These are phyloP conservation scores for Auxenochlorella protothecoides DNA, from an alignment of 139 green algal genomes.

Conservation along the genomic window DNA sequence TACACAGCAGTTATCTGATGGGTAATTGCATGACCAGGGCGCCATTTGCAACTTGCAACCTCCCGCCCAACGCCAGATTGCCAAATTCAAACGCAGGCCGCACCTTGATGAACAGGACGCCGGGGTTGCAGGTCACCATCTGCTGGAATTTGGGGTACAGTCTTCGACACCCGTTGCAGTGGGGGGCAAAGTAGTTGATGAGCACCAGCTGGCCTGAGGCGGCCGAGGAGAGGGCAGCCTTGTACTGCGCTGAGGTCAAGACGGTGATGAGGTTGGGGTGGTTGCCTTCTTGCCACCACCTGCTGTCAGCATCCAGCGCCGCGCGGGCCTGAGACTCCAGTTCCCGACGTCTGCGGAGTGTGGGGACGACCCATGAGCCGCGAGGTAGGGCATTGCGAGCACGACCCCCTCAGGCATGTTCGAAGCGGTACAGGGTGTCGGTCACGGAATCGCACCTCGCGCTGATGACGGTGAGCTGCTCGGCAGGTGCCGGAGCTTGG, in stretches of 20 bases:
- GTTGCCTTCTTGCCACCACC: constrained; percentile 3
- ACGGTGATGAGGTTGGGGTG: constrained; percentile 11
- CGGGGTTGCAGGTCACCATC: constrained; percentile 35
- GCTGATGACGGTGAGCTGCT: no score
- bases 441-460: no score
- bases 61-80: no score
- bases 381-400: no score
- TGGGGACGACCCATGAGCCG: no score
- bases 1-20: no score
- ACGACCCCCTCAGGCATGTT: no score
- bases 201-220: constrained; percentile 9
- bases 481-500: no score
- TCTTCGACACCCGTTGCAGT: constrained; percentile 25
- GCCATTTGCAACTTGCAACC: no score
- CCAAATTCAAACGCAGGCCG: neutral
- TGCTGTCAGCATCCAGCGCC: constrained; percentile 4
- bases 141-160: constrained; percentile 49
- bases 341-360: constrained; percentile 1
- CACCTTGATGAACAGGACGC: constrained; percentile 53
- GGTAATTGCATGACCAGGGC: no score
- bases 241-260: constrained; percentile 8
- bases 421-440: no score
- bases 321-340: constrained; percentile 6
- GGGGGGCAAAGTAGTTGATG: constrained; percentile 40
- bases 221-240: constrained; percentile 4